Evolutionary conservation across 2,329 filamentous ascomycete species (phyloP), one percentile per base, ranked within the genome.

Genomic region (Colletotrichum spinosum): DNA sequence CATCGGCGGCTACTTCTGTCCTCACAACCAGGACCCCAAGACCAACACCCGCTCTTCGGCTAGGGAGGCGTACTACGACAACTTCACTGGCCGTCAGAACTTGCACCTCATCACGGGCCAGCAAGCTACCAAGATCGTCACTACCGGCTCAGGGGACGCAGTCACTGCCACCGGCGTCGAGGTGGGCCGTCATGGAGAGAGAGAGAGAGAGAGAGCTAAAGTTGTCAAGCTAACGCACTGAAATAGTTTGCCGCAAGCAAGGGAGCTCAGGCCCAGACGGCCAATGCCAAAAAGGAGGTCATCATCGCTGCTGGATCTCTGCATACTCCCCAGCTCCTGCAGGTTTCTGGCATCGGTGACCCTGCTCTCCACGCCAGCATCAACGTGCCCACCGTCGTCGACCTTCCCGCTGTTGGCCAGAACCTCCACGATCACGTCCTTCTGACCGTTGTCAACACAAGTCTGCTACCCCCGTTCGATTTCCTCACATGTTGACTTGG

Each of bases 321-420:
- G 7, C 74, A 78, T 68, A 83, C 73, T 15, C 82, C 75, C 39
- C 78, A 83, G 52, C 71, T 86, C 4, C 76, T 86, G 0, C 80
- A 85, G 67, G 73, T 83, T 2, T 85, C 82, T n/a, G 84, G 84
- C 1, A 77, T 86, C 8, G 84, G 84, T 4, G 61, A 60, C 42
- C 52, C 51, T 25, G 52, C 60, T 37, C 55, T 66, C 8, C 65
- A 60, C 48, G 45, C 52, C 11, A 57, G 49, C 54, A 61, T 66
- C 41, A 65, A 65, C 10, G 65, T 67, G 4, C 25, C 55, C 8
- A 66, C 62, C 8, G 56, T 65, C 9, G 65, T 67, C 33, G 49
- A 69, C 44, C 60, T 67, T 13, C 67, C 67, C 2, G 52, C 61
- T 13, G 67, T 69, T 5, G 67, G 67, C 17, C 61, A 68, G 49